Conservation (phyloP, 2,329 filamentous ascomycete genomes). For the Claviceps sp. region DNA sequence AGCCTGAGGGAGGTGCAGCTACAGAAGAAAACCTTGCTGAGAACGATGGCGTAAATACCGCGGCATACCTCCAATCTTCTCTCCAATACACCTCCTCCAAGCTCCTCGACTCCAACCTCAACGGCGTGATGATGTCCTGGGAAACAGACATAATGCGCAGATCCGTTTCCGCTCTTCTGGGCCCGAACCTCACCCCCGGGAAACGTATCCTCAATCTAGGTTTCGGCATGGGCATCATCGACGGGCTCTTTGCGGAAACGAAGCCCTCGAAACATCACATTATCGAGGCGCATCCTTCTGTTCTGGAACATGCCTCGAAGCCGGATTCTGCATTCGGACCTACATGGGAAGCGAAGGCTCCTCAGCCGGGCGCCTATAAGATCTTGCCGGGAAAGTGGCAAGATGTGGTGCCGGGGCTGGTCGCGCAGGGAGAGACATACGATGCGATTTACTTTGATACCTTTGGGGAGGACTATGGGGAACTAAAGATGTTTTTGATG, state of each 20-base stretch:
- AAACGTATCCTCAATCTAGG: slow-evolving; percentile 72
- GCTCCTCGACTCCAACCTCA: slow-evolving; percentile 60
- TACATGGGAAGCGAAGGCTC: slow-evolving; percentile 39
- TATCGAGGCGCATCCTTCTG: slow-evolving; percentile 70
- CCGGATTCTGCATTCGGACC: slow-evolving; percentile 38
- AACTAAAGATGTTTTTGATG: slow-evolving; percentile 75
- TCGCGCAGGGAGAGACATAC: slow-evolving; percentile 56
- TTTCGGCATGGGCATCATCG: slow-evolving; percentile 84
- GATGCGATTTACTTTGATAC: slow-evolving; percentile 96
- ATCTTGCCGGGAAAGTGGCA: slow-evolving; percentile 66
- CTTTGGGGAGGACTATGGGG: slow-evolving; percentile 84
- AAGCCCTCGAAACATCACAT: slow-evolving; percentile 64
- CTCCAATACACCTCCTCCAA: slow-evolving; percentile 52
- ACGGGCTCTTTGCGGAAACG: slow-evolving; percentile 58
- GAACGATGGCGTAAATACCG: no score
- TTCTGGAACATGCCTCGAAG: slow-evolving; percentile 49
- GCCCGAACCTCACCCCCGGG: slow-evolving; percentile 28
- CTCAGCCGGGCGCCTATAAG: slow-evolving; percentile 54
- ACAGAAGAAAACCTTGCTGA: no score
- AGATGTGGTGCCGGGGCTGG: slow-evolving; percentile 56
- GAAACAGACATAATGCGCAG: slow-evolving; percentile 75
- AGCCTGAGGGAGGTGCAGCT: no score
- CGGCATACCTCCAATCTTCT: slow-evolving; percentile 48
- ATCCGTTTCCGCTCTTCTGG: slow-evolving; percentile 54
- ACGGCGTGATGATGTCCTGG: slow-evolving; percentile 93